Percentiles rank a stretch among this genome's conserved stretches.
Evolutionary conservation across 2,329 filamentous ascomycete genomes (phyloP).

Genomic region (Lachnellula cervina): DNA sequence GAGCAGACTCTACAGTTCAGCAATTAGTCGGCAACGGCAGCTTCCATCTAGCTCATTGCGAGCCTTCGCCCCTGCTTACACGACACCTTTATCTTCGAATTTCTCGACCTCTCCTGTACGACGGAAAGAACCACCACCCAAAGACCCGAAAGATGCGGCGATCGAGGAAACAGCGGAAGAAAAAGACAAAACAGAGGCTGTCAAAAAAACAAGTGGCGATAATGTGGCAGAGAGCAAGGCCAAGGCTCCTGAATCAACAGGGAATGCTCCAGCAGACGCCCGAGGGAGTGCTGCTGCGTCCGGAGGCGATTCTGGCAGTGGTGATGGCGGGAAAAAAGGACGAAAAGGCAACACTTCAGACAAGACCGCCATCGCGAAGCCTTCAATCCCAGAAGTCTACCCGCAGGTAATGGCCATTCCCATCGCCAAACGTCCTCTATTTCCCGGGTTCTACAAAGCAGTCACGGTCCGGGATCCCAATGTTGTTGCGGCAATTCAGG

Average conservation of each 20-base stretch:
- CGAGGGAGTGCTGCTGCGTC: constrained; percentile 24
- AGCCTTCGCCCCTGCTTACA: constrained; percentile 53
- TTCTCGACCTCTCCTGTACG: constrained; percentile 44
- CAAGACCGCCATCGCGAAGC: constrained; percentile 80
- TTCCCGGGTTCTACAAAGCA: constrained; percentile 98
- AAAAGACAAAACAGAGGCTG: constrained; percentile 24
- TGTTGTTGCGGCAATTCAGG: constrained; percentile 85
- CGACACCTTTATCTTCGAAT: constrained; percentile 40
- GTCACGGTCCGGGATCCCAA: constrained; percentile 93
- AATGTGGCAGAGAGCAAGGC: constrained; percentile 37
- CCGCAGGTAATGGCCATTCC: constrained; percentile 97
- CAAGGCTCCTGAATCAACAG: constrained; percentile 22
- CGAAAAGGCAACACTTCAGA: constrained; percentile 50
- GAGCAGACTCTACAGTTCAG: constrained; percentile 23
- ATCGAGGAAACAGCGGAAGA: constrained; percentile 38
- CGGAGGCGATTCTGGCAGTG: constrained; percentile 31
- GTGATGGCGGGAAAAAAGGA: constrained; percentile 66
- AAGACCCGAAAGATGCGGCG: constrained; percentile 36
- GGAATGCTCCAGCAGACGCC: constrained; percentile 27
- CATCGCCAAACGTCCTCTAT: constrained; percentile 87
- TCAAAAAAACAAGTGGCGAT: constrained; percentile 38
- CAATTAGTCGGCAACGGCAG: constrained; percentile 12
- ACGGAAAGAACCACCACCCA: constrained; percentile 37
- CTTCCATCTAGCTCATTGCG: constrained; percentile 58
- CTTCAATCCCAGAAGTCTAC: constrained; percentile 88